phyloP scores from a whole-genome alignment of 2,329 filamentous ascomycete species.

The Alternaria burnsii region DNA sequence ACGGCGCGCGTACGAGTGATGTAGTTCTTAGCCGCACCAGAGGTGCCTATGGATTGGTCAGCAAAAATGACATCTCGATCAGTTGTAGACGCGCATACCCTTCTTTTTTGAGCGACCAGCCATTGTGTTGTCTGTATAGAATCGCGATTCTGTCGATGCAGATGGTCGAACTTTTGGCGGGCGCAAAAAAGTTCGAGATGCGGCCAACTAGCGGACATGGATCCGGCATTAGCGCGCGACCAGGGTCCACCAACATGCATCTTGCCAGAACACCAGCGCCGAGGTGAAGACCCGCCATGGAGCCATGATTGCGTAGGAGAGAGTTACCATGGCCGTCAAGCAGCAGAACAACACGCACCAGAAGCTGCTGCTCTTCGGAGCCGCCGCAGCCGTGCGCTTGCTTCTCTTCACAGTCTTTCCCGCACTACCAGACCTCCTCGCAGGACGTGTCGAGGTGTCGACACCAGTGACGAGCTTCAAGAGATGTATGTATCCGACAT shows the following conservation, averaged over 20 bases:
- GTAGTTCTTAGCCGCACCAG: constrained; percentile 97
- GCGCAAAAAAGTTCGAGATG: constrained; percentile 46
- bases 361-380: constrained; percentile 74
- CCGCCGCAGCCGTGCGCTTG: constrained; percentile 80
- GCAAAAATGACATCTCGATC: neutral
- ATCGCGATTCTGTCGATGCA: constrained; percentile 13
- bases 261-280: constrained; percentile 16
- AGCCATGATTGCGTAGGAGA: constrained; percentile 14
- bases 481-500: constrained; percentile 69
- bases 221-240: constrained; percentile 31
- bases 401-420: constrained; percentile 84
- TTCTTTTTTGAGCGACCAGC: constrained; percentile 63
- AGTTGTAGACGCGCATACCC: constrained; percentile 58
- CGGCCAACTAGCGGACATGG: constrained; percentile 29
- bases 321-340: constrained; percentile 53
- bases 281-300: constrained; percentile 18
- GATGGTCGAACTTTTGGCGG: constrained; percentile 19
- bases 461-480: constrained; percentile 99
- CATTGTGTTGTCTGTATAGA: constrained; percentile 35
- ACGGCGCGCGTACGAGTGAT: constrained; percentile 97
- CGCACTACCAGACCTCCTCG: constrained; percentile 82
- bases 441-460: constrained; percentile 92
- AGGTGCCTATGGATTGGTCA: constrained; percentile 65
- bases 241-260: constrained; percentile 22
- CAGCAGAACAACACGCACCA: constrained; percentile 61